These are phyloP conservation scores for Salvia splendens DNA, from an alignment of 257 asterid species.

Conservation along the genomic window DNA sequence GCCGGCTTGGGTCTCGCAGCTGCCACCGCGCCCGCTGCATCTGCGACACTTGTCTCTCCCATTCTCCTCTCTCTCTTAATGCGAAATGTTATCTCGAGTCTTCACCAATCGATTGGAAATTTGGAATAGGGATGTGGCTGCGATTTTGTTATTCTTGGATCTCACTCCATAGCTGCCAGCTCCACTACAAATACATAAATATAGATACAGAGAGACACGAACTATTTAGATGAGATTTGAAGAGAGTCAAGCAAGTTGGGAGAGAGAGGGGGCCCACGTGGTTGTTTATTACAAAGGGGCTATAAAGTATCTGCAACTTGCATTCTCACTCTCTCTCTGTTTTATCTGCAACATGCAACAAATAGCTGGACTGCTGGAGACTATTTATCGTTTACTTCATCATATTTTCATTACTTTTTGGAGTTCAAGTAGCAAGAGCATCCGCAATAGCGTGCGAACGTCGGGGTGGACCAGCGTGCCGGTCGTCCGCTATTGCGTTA, in stretches of 20 bases:
- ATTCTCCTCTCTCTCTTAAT: constrained; percentile 21
- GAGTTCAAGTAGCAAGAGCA: too few relatives aligned
- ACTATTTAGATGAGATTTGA: too few relatives aligned
- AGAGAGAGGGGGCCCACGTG: constrained; percentile 18
- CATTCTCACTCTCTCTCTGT: constrained; percentile 25
- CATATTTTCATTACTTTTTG: too few relatives aligned
- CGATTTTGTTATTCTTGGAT: not conserved
- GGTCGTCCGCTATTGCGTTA: too few relatives aligned
- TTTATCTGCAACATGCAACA: constrained; percentile 36
- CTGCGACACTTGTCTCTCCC: constrained; percentile 44
- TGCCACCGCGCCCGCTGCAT: not conserved
- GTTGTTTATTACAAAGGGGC: constrained; percentile 11
- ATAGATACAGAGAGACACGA: not conserved
- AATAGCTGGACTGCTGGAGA: constrained; percentile 23
- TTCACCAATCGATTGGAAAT: constrained; percentile 1
- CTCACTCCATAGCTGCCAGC: constrained; percentile 23
- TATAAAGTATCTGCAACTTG: constrained; percentile 35
- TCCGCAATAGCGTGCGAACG: too few relatives aligned
- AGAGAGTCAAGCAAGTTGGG: constrained; percentile 34
- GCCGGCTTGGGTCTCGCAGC: constrained; percentile 47
- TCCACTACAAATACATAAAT: not conserved
- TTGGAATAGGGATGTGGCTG: too few relatives aligned
- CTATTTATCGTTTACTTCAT: not conserved
- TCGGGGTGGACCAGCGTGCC: too few relatives aligned
- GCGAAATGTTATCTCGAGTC: constrained; percentile 7